A percentile compares a stretch with the other conserved stretches of the same genome.
Evolutionary conservation across 306 rosid genomes (phyloP).

Genomic region (Corylus heterophylla): DNA sequence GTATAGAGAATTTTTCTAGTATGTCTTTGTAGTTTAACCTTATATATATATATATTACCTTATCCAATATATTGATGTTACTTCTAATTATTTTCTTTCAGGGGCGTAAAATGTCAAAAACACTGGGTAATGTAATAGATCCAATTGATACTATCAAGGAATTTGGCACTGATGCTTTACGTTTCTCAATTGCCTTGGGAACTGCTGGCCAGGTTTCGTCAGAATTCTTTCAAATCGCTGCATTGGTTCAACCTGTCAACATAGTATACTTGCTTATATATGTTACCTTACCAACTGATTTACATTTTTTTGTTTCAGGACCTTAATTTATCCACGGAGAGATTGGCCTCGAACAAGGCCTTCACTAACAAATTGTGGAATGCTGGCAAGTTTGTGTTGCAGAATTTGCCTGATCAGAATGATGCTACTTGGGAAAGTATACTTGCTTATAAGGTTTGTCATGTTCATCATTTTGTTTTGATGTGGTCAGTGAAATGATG

Average conservation of each 20-base stretch:
- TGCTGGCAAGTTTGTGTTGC: constrained; percentile 89
- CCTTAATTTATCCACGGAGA: constrained; percentile 88
- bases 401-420: constrained; percentile 69
- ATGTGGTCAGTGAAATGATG: not conserved
- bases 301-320: constrained; percentile 52
- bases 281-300: not conserved
- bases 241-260: constrained; percentile 16
- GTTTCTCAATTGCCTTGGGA: constrained; percentile 90
- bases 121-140: constrained; percentile 87
- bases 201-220: constrained; percentile 91
- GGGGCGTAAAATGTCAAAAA: constrained; percentile 98
- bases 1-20: not conserved
- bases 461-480: not conserved
- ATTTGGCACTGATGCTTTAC: constrained; percentile 93
- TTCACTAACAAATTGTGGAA: constrained; percentile 98
- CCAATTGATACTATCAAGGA: constrained; percentile 89
- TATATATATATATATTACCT: too few species aligned
- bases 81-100: constrained; percentile 34
- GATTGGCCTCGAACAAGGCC: constrained; percentile 86
- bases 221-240: constrained; percentile 8
- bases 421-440: constrained; percentile 71
- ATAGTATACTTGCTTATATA: constrained; percentile 17
- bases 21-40: not conserved
- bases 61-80: constrained; percentile 14
- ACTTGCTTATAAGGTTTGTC: constrained; percentile 55